Conservation (phyloP, 2,329 filamentous ascomycete genomes). For the Fonsecaea multimorphosa region DNA sequence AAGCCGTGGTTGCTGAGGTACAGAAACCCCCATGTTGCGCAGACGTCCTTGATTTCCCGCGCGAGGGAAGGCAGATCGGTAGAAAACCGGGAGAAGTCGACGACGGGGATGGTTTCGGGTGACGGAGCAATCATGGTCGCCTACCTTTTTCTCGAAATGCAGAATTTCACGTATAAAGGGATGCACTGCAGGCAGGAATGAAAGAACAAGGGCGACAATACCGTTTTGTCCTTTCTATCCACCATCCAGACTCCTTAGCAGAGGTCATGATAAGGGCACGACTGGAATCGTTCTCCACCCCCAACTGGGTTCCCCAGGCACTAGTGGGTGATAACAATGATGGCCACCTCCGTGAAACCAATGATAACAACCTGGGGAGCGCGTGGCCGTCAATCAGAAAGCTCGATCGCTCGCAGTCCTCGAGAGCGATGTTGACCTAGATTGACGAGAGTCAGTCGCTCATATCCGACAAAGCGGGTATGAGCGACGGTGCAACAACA, state of each 20-base stretch:
- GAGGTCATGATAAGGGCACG: background rate
- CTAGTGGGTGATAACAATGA: background rate
- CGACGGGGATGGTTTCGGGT: conserved; percentile 59
- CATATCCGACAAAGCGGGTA: background rate
- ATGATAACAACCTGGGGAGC: background rate
- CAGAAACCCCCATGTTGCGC: conserved; percentile 67
- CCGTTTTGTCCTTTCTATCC: background rate
- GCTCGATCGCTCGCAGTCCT: background rate
- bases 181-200: background rate
- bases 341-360: background rate
- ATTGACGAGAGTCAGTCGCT: background rate
- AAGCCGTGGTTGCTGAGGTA: conserved; percentile 41
- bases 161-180: background rate
- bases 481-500: background rate
- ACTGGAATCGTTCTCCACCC: background rate
- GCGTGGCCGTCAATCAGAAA: background rate
- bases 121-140: conserved; percentile 8
- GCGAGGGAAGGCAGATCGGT: conserved; percentile 66
- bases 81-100: conserved; percentile 77
- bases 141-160: background rate
- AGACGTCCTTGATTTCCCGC: conserved; percentile 73
- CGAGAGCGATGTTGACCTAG: background rate
- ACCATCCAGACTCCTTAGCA: background rate
- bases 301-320: background rate
- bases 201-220: background rate